Conservation (phyloP, 805 yeast genomes). For the Ogataea kodamae region DNA sequence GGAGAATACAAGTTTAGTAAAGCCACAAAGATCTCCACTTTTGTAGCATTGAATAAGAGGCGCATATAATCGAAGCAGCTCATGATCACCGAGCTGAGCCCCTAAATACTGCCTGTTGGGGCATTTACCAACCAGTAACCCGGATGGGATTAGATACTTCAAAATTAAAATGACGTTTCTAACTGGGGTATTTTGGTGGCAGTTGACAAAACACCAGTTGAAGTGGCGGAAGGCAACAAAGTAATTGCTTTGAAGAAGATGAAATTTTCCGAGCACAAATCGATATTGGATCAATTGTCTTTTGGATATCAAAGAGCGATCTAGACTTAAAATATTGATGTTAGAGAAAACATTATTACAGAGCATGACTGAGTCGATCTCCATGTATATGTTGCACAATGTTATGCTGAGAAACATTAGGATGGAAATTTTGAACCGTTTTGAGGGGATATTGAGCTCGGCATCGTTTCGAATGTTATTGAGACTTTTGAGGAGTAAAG, state of each 20-base stretch:
- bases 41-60: slow-evolving; percentile 36
- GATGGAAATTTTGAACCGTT: slow-evolving; percentile 40
- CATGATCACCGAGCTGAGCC: slow-evolving; percentile 14
- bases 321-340: slow-evolving; percentile 48
- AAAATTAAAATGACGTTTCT: slow-evolving; percentile 38
- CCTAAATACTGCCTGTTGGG: slow-evolving; percentile 36
- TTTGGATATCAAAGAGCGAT: slow-evolving; percentile 37
- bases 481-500: slow-evolving; percentile 45
- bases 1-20: slow-evolving; percentile 32
- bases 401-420: slow-evolving; percentile 47
- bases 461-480: slow-evolving; percentile 48
- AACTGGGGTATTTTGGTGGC: slow-evolving; percentile 28
- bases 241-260: slow-evolving; percentile 50
- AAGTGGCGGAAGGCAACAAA: slow-evolving; percentile 46
- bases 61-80: slow-evolving; percentile 34
- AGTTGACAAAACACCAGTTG: slow-evolving; percentile 44
- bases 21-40: slow-evolving; percentile 41
- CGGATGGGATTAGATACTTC: slow-evolving; percentile 48
- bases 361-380: slow-evolving; percentile 50
- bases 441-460: slow-evolving; percentile 32
- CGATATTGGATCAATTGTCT: slow-evolving; percentile 51
- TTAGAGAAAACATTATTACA: slow-evolving; percentile 62
- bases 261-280: slow-evolving; percentile 50
- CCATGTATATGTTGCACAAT: slow-evolving; percentile 50
- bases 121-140: slow-evolving; percentile 48